A percentile compares a stretch with the other conserved stretches of the same genome.
Conservation (phyloP, 1,139 yeast genomes). For the Geotrichum fermentans region DNA sequence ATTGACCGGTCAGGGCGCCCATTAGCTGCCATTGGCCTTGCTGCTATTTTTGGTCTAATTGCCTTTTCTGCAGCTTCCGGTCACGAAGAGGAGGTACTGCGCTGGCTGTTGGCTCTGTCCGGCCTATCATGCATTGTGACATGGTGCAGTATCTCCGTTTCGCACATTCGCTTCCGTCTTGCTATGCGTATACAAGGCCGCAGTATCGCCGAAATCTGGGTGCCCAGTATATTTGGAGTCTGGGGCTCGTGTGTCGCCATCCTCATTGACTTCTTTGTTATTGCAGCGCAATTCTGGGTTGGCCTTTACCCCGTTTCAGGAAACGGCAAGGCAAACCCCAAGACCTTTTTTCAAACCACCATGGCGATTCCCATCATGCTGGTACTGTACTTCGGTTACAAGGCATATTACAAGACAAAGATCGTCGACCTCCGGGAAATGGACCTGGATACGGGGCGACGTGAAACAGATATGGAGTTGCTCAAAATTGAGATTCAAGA, state of each 20-base stretch:
- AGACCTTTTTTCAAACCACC: conserved; percentile 48
- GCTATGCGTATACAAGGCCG: conserved; percentile 67
- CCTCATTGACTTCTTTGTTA: not conserved
- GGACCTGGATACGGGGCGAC: conserved; percentile 49
- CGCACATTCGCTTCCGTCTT: conserved; percentile 72
- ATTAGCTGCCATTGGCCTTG: conserved; percentile 55
- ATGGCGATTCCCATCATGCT: conserved; percentile 51
- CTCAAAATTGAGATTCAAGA: conserved; percentile 47
- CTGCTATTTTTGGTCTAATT: conserved; percentile 58
- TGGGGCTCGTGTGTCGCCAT: conserved; percentile 49
- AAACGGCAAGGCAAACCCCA: conserved; percentile 38
- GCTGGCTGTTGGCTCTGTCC: conserved; percentile 77
- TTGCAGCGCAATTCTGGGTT: conserved; percentile 47
- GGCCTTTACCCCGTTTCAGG: conserved; percentile 56
- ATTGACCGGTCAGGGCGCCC: conserved; percentile 76
- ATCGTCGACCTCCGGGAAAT: conserved; percentile 46
- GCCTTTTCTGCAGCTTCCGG: conserved; percentile 66
- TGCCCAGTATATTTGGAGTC: conserved; percentile 62
- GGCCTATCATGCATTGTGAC: conserved; percentile 81
- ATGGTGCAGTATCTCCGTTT: conserved; percentile 73
- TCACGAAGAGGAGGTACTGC: conserved; percentile 60
- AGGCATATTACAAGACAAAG: conserved; percentile 44
- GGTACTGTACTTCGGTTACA: conserved; percentile 48
- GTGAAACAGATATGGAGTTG: conserved; percentile 48
- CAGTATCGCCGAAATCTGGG: conserved; percentile 60